A percentile compares a stretch with the other conserved stretches of the same genome.
phyloP scores from a whole-genome alignment of 1,284 basidiomycete species.

The Takashimella tepidaria region DNA sequence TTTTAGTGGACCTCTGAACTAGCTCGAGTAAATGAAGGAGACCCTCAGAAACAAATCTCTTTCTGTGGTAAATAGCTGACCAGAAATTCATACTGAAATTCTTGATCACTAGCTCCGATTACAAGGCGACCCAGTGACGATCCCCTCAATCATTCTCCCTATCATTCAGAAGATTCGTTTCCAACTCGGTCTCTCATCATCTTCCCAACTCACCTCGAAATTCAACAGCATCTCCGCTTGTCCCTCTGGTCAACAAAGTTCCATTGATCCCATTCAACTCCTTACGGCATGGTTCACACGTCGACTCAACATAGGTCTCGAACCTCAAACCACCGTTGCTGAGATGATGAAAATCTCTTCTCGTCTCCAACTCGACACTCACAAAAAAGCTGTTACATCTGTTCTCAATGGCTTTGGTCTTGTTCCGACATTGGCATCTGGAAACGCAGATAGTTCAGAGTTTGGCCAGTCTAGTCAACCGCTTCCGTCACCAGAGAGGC shows the following conservation, averaged over 20 bases:
- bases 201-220: slow-evolving; percentile 21
- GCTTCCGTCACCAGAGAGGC: neutral
- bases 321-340: slow-evolving; percentile 11
- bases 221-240: slow-evolving; percentile 14
- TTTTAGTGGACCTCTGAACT: too few relatives aligned
- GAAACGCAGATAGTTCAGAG: neutral
- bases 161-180: slow-evolving; percentile 26
- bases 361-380: slow-evolving; percentile 1
- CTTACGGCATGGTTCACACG: slow-evolving; percentile 22
- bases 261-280: slow-evolving; percentile 2
- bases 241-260: neutral
- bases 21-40: too few relatives aligned
- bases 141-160: slow-evolving; percentile 17
- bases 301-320: slow-evolving; percentile 19
- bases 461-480: slow-evolving; percentile 9
- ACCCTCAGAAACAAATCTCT: too few relatives aligned
- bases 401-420: slow-evolving; percentile 11
- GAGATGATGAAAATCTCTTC: slow-evolving; percentile 12
- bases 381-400: slow-evolving; percentile 5
- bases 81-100: too few relatives aligned
- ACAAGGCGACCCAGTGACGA: slow-evolving; percentile 15
- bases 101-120: slow-evolving; percentile 26
- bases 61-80: too few relatives aligned
- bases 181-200: slow-evolving; percentile 29
- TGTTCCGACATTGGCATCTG: neutral